These are phyloP conservation scores for Diaporthe batatas DNA, from an alignment of 2,329 filamentous ascomycete species.

Conservation along the genomic window DNA sequence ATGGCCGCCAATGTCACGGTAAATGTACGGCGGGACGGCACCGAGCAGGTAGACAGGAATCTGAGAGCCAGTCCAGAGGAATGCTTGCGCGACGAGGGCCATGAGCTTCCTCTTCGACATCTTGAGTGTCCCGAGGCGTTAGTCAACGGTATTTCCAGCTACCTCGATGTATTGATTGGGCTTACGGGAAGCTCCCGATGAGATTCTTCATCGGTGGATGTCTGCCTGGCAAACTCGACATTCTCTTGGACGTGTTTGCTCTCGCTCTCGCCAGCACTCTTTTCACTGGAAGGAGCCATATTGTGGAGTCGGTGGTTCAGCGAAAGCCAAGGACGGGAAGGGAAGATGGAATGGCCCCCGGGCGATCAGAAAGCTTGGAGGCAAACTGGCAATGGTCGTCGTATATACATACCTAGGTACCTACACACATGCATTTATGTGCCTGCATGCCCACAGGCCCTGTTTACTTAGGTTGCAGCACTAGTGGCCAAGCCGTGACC, in stretches of 20 bases:
- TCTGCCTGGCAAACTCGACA: conserved; percentile 13
- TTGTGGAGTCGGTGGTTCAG: neutral
- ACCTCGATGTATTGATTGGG: too few species aligned
- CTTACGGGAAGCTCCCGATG: conserved; percentile 34
- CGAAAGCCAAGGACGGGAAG: conserved; percentile 1
- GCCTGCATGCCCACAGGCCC: neutral
- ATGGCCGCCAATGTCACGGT: conserved; percentile 70
- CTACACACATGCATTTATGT: too few species aligned
- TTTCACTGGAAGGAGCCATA: conserved; percentile 33
- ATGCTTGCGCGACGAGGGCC: conserved; percentile 55
- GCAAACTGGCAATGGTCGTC: neutral
- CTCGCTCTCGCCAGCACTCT: conserved; percentile 12
- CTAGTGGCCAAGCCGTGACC: conserved; percentile 11
- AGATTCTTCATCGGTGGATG: conserved; percentile 23
- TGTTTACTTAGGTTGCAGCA: conserved; percentile 6
- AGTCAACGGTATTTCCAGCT: neutral
- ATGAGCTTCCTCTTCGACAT: conserved; percentile 37
- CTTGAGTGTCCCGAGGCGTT: neutral
- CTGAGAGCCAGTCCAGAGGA: conserved; percentile 71
- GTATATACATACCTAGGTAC: neutral
- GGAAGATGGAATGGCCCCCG: conserved; percentile 5
- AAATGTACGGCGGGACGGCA: conserved; percentile 66
- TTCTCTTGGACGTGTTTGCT: conserved; percentile 26
- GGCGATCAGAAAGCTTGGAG: neutral
- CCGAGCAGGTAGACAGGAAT: conserved; percentile 68